Evolutionary conservation across 106 monocot genomes (phyloP), one percentile per base, ranked within the genome.

Genomic region (Allium sativum): DNA sequence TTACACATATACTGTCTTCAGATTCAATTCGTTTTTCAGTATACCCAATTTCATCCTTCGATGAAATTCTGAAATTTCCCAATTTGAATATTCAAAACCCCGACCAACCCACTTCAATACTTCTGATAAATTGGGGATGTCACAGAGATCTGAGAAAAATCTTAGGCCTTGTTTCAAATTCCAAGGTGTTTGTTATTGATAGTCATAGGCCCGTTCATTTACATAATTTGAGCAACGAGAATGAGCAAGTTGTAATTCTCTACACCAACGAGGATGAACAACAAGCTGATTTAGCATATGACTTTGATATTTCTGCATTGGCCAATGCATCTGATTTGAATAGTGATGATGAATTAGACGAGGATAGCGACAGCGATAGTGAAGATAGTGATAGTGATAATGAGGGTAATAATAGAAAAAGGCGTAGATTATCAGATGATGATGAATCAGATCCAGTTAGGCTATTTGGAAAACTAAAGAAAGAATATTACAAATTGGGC

Each of bases 131-230:
- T 20, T 93, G 88, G 89, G 89, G 89, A 45, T 85, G 85, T 72
- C 82, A 82, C 64, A 76, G 83, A 18, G 88, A 93, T 40, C 66
- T 93, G 17, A 69, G 74, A 12, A 74, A 76, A 7, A 9, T 85
- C 42, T 48, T 88, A 12, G 53, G 68, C 18, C 77, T 89, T n/a
- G 65, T 78, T 15, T 21, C 72, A 0, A 58, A 67, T 11, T 58
- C 68, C 18, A 18, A 58, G 2, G 68, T 85, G 15, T 93, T 93
- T 48, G 77, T 93, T 10, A 73, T 93, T 14, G 93, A 93, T 55
- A 93, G 93, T 56, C 93, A 88, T 55, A 78, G 93, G 5, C 93
- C 93, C 1, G 63, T 93, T 56, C 93, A 93, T 52, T 77, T 93
- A 13, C 93, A 88, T 71, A 93, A 93, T 66, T 71, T 93, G 18